Conservation (phyloP, 192 early-diverging fungal species). For the Geranomyces michiganensis region DNA sequence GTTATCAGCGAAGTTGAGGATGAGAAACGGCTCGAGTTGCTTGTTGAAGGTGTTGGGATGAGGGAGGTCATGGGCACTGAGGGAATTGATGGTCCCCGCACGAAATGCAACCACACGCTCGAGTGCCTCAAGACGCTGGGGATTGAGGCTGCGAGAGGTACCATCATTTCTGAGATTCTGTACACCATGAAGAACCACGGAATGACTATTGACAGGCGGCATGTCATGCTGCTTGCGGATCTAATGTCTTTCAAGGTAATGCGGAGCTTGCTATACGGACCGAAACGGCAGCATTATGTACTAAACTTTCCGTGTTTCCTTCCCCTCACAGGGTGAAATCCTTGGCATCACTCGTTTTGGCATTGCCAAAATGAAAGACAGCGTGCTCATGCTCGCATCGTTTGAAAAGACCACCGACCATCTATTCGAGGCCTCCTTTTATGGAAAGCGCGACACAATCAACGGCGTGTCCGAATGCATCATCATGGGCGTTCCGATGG, state of each 20-base stretch:
- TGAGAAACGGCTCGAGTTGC: constrained; percentile 61
- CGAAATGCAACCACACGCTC: constrained; percentile 89
- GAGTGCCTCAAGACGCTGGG: constrained; percentile 89
- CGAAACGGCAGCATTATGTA: too few relatives aligned
- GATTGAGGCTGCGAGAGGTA: constrained; percentile 91
- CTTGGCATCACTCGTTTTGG: constrained; percentile 98
- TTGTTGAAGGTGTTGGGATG: constrained; percentile 93
- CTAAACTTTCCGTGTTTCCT: not conserved
- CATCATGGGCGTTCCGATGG: constrained; percentile 99
- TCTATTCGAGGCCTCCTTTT: constrained; percentile 96
- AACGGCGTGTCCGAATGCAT: constrained; percentile 98
- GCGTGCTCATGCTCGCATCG: constrained; percentile 97
- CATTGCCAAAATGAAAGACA: constrained; percentile 99
- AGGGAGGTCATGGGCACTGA: constrained; percentile 94
- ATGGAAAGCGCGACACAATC: constrained; percentile 90
- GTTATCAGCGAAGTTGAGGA: constrained; percentile 77
- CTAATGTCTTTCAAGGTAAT: constrained; percentile 94
- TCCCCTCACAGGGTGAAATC: constrained; percentile 77
- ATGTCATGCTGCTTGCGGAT: constrained; percentile 95
- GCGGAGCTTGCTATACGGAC: too few relatives aligned
- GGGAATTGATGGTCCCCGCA: constrained; percentile 51
- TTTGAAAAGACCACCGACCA: constrained; percentile 99
- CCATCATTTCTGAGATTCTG: constrained; percentile 89
- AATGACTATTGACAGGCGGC: constrained; percentile 93
- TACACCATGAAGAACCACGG: constrained; percentile 85